Percentiles rank a stretch among this genome's conserved stretches.
Conservation (phyloP, 2,329 filamentous ascomycete species). For the Cladosporium sp. region DNA sequence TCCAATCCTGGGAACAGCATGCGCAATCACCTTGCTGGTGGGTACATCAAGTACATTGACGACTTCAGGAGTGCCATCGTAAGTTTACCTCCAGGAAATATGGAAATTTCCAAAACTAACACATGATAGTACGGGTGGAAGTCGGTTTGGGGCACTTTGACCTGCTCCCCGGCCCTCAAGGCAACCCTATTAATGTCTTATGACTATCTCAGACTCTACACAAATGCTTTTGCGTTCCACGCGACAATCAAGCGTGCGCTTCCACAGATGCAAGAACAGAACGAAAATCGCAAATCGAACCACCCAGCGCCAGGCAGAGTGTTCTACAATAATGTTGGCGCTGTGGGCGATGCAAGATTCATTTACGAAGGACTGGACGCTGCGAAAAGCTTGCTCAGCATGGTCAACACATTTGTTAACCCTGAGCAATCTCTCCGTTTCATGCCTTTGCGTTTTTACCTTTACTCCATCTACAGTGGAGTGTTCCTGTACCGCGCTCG, state of each 20-base stretch:
- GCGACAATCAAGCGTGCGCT: conserved; percentile 54
- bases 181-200: conserved; percentile 65
- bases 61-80: conserved; percentile 63
- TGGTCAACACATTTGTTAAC: conserved; percentile 47
- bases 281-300: conserved; percentile 18
- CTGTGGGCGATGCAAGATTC: conserved; percentile 45
- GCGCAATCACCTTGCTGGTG: conserved; percentile 64
- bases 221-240: conserved; percentile 71
- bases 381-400: conserved; percentile 46
- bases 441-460: conserved; percentile 46
- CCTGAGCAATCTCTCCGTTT: conserved; percentile 43
- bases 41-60: conserved; percentile 71
- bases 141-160: conserved; percentile 61
- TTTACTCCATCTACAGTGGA: conserved; percentile 46
- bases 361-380: conserved; percentile 48
- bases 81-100: background rate
- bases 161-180: conserved; percentile 62
- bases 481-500: conserved; percentile 47
- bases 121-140: conserved; percentile 56
- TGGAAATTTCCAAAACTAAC: background rate
- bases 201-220: conserved; percentile 68
- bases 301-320: conserved; percentile 23
- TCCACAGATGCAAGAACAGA: conserved; percentile 28
- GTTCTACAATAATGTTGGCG: conserved; percentile 47
- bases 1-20: conserved; percentile 65